A percentile compares a stretch with the other conserved stretches of the same genome.
These are phyloP conservation scores for Exserohilum turcica DNA, from an alignment of 2,329 filamentous ascomycete genomes.

Conservation along the genomic window DNA sequence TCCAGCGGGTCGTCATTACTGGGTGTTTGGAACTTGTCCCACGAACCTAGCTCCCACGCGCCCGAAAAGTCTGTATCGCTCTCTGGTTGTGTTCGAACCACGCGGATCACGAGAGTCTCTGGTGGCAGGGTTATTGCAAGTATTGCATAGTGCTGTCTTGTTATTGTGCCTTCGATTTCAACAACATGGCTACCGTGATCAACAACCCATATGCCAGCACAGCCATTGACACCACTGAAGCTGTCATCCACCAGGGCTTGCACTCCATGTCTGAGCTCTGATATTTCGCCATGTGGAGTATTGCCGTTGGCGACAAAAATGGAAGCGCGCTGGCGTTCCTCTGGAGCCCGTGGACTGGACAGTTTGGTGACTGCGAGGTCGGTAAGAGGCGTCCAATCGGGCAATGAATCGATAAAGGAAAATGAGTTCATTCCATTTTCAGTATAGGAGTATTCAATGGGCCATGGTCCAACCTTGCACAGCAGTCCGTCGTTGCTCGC, in stretches of 20 bases:
- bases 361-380: constrained; percentile 50
- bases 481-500: constrained; percentile 78
- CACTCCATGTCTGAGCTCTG: constrained; percentile 51
- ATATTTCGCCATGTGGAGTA: constrained; percentile 51
- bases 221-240: constrained; percentile 40
- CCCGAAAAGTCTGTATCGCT: constrained; percentile 23
- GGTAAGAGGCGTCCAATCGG: constrained; percentile 63
- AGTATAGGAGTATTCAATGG: constrained; percentile 53
- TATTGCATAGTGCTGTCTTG: constrained; percentile 39
- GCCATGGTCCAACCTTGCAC: constrained; percentile 65
- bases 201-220: constrained; percentile 48
- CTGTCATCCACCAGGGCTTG: constrained; percentile 45
- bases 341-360: constrained; percentile 24
- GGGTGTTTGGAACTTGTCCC: constrained; percentile 33
- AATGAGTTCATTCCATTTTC: constrained; percentile 51
- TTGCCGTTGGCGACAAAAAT: constrained; percentile 52
- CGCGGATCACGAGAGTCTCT: constrained; percentile 37
- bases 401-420: constrained; percentile 64
- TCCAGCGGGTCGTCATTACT: constrained; percentile 25
- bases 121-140: constrained; percentile 46
- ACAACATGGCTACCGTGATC: constrained; percentile 35
- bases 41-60: constrained; percentile 31
- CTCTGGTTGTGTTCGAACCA: constrained; percentile 31
- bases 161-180: constrained; percentile 32
- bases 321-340: constrained; percentile 30